Conservation (phyloP, 345 rosid genomes). For the Populus simonii region DNA sequence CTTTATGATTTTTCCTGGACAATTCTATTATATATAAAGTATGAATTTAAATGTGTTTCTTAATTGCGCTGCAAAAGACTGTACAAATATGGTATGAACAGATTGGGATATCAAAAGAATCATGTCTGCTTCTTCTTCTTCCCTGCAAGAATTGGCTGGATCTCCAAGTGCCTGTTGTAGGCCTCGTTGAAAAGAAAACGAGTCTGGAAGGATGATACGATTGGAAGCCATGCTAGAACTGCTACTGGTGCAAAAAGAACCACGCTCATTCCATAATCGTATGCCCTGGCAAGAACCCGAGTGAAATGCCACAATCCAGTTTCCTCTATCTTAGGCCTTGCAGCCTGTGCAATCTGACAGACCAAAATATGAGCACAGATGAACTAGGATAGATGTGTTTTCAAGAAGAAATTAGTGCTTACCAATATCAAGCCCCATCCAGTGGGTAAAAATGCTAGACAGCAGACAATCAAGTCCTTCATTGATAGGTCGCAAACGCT, state of each 20-base stretch:
- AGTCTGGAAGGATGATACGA: conserved; percentile 79
- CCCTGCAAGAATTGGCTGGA: conserved; percentile 86
- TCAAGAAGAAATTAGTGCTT: conserved; percentile 6
- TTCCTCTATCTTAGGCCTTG: conserved; percentile 68
- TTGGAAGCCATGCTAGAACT: conserved; percentile 87
- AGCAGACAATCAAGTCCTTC: conserved; percentile 73
- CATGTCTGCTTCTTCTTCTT: conserved; percentile 53
- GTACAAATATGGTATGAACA: no score
- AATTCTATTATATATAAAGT: no score
- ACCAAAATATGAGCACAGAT: background rate
- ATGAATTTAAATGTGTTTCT: no score
- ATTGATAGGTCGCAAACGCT: conserved; percentile 60
- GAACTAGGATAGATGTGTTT: no score
- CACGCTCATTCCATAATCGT: conserved; percentile 93
- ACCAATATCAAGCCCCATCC: conserved; percentile 98
- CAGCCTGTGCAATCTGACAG: conserved; percentile 81
- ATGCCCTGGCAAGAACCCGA: conserved; percentile 71
- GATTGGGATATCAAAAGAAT: background rate
- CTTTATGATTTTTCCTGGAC: no score
- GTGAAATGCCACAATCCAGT: conserved; percentile 75
- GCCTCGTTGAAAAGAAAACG: conserved; percentile 91
- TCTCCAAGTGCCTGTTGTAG: conserved; percentile 75
- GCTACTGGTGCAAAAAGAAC: conserved; percentile 81
- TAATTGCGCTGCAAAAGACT: no score
- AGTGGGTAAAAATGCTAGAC: conserved; percentile 86